These are phyloP conservation scores for Pseudogymnoascus pannorum DNA, from an alignment of 2,329 filamentous ascomycete genomes.

Conservation along the genomic window DNA sequence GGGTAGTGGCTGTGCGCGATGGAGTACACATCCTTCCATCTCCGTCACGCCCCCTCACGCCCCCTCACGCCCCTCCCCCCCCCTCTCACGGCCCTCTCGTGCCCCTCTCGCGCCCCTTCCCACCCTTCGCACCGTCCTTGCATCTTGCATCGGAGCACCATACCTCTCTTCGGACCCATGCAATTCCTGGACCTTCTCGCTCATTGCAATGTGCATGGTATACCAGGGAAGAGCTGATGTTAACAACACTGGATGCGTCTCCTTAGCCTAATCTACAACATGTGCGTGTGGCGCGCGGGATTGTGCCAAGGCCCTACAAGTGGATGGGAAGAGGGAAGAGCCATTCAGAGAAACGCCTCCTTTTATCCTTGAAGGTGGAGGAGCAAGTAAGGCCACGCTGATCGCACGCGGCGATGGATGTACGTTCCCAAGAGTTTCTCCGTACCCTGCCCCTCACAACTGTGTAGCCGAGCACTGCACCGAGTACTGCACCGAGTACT, in stretches of 20 bases:
- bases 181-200: background rate
- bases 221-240: background rate
- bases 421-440: background rate
- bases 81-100: background rate
- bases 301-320: background rate
- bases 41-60: background rate
- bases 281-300: background rate
- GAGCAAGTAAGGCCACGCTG: background rate
- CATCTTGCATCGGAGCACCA: background rate
- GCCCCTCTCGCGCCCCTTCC: background rate
- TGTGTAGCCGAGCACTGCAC: background rate
- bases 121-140: background rate
- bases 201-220: background rate
- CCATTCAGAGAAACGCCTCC: background rate
- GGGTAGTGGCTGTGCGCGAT: background rate
- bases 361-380: background rate
- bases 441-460: background rate
- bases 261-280: conserved; percentile 7
- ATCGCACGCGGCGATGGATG: background rate
- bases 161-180: background rate
- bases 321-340: background rate
- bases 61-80: background rate
- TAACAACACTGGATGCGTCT: background rate
- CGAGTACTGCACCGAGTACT: too few species aligned
- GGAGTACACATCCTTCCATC: background rate